These are phyloP conservation scores for Pseudogymnoascus sp. DNA, from an alignment of 2,329 filamentous ascomycete species.

Conservation along the genomic window DNA sequence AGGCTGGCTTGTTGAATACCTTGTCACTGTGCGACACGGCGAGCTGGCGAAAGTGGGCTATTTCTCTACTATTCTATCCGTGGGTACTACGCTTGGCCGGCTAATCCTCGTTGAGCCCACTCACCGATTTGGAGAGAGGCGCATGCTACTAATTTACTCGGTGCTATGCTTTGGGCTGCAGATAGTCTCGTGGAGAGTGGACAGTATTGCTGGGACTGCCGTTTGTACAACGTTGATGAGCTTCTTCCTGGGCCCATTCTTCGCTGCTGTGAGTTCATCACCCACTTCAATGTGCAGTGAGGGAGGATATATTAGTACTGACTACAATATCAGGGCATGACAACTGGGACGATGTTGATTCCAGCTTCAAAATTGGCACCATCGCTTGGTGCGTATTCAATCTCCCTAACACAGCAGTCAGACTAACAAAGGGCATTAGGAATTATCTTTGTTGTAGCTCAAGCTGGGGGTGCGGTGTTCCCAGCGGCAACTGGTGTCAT, in stretches of 20 bases:
- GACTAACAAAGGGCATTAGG: conserved; percentile 21
- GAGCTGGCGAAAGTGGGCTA: conserved; percentile 53
- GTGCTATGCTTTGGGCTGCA: conserved; percentile 46
- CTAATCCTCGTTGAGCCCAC: conserved; percentile 52
- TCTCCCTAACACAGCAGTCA: background rate
- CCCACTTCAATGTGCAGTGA: background rate
- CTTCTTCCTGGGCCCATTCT: conserved; percentile 52
- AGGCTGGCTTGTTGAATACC: conserved; percentile 60
- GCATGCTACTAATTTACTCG: conserved; percentile 50
- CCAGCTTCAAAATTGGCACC: conserved; percentile 39
- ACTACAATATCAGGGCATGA: conserved; percentile 40
- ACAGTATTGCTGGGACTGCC: conserved; percentile 34
- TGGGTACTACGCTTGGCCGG: conserved; percentile 49
- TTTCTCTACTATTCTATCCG: conserved; percentile 53
- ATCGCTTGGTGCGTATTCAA: conserved; percentile 36
- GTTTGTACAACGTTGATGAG: conserved; percentile 32
- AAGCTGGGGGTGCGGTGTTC: conserved; percentile 48
- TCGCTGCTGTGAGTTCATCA: conserved; percentile 42
- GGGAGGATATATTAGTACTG: background rate
- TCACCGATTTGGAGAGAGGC: conserved; percentile 49
- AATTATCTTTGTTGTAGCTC: conserved; percentile 51
- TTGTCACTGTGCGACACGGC: conserved; percentile 52
- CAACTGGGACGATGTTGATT: conserved; percentile 46
- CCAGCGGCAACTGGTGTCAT: conserved; percentile 49
- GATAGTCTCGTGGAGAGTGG: conserved; percentile 53